Evolutionary conservation across 305 asterid genomes (phyloP), one percentile per base, ranked within the genome.

Genomic region (Nicotiana rustica): DNA sequence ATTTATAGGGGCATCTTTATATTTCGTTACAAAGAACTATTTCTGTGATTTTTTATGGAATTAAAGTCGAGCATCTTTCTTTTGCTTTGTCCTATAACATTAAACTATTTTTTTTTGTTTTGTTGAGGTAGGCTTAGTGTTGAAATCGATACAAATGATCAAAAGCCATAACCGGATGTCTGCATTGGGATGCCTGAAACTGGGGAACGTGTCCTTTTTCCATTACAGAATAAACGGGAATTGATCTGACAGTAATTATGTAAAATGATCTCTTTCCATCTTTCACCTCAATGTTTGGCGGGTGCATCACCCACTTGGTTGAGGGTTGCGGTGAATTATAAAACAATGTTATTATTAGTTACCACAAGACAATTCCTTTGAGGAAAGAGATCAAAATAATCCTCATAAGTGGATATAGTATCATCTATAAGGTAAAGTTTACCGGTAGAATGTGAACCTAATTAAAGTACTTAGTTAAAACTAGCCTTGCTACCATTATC

Each of bases 1-100:
- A 52, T 14, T 52, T 52, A 75, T 52, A 52, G 79, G 41, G 44
- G 47, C 65, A 47, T 56, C 61, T 56, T 41, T 71, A 2, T 6
- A 19, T 44, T 35, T 19, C 47, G 47, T 71, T 71, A 0, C 57
- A 10, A 71, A 36, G 17, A 75, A 8, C 64, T 25, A 29, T 75
- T 31, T 52, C 29, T 75, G 64, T 52, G 29, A 15, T 15, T 75
- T 52, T 49, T 52, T 29, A 25, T 75, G 65, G 65, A 21, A 47
- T 35, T 73, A 44, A 71, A 49, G 44, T 15, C 10, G 10, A 73
- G 62, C 44, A 73, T 73, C 14, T 47, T 38, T 73, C 61, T 25
- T 44, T 73, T 73, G 14, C 79, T 49, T 47, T 70, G 13, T 1
- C 78, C 78, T 44, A 25, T 41, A 69, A 12, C 36, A 71, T 71